Evolutionary conservation across 805 yeast genomes (phyloP).

Genomic region (Schwanniomyces vanrijiae): DNA sequence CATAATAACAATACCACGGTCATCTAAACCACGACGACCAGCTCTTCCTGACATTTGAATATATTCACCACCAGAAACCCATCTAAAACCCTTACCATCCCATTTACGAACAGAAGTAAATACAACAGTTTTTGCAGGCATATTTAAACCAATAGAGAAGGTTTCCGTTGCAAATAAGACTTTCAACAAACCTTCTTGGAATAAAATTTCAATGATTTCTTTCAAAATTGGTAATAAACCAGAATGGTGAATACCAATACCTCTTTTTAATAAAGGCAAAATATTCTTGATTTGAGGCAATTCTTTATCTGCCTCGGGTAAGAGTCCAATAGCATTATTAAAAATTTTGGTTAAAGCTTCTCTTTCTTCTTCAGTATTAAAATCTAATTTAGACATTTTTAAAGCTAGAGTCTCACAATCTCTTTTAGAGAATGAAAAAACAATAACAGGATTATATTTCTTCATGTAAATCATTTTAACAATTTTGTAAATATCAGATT

Average conservation of each 20-base stretch:
- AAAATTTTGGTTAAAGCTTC: conserved; percentile 87
- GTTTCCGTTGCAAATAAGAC: conserved; percentile 98
- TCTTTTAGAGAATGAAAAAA: conserved; percentile 94
- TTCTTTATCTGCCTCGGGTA: conserved; percentile 89
- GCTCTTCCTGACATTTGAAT: conserved; percentile 99
- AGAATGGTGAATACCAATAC: conserved; percentile 98
- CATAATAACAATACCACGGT: conserved; percentile 98
- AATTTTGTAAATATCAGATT: conserved; percentile 90
- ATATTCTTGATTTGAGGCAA: conserved; percentile 93
- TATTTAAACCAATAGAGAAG: conserved; percentile 94
- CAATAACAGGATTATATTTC: conserved; percentile 96
- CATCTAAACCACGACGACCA: conserved; percentile 99
- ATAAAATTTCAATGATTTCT: conserved; percentile 92
- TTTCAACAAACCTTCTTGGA: conserved; percentile 94
- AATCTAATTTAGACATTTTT: conserved; percentile 94
- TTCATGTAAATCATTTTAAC: conserved; percentile 98
- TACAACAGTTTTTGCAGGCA: conserved; percentile 99
- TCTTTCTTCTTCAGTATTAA: conserved; percentile 91
- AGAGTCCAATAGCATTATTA: conserved; percentile 80
- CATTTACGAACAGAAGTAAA: conserved; percentile 96
- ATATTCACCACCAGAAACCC: conserved; percentile 99
- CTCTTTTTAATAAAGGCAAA: conserved; percentile 84
- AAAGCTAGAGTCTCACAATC: conserved; percentile 94
- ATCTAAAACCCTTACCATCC: conserved; percentile 97
- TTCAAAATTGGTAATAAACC: conserved; percentile 91